These are phyloP conservation scores for Pisolithus albus DNA, from an alignment of 768 basidiomycete species.

Conservation along the genomic window DNA sequence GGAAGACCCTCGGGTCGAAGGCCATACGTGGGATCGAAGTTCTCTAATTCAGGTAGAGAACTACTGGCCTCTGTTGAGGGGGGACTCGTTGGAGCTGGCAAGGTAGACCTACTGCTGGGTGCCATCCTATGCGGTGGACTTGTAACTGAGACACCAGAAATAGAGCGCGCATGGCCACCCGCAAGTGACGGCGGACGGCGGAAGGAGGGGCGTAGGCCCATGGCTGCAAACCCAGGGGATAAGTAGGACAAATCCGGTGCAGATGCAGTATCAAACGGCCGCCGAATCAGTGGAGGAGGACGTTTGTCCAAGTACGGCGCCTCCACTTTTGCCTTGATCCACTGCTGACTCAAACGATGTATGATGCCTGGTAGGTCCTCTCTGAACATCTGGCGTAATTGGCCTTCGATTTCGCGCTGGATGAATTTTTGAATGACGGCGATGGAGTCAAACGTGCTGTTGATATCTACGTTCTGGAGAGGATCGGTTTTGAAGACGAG, in stretches of 20 bases:
- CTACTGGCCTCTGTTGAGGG: slow-evolving; percentile 18
- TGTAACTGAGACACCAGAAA: slow-evolving; percentile 36
- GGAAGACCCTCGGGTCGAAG: slow-evolving; percentile 89
- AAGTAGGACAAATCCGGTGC: slow-evolving; percentile 32
- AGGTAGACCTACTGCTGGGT: slow-evolving; percentile 12
- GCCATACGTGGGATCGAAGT: slow-evolving; percentile 95
- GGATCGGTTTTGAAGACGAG: slow-evolving; percentile 99
- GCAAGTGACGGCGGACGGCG: slow-evolving; percentile 18
- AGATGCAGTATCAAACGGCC: slow-evolving; percentile 34
- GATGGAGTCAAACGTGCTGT: slow-evolving; percentile 95
- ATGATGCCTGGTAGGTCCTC: slow-evolving; percentile 97
- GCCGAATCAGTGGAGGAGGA: slow-evolving; percentile 30
- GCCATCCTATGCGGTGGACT: slow-evolving; percentile 25
- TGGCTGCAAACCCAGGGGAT: slow-evolving; percentile 11
- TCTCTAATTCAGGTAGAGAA: slow-evolving; percentile 52
- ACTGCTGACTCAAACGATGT: slow-evolving; percentile 90
- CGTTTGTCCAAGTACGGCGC: slow-evolving; percentile 73
- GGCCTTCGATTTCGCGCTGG: slow-evolving; percentile 94
- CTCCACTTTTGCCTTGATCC: slow-evolving; percentile 92
- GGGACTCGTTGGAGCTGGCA: slow-evolving; percentile 16
- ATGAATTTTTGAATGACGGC: slow-evolving; percentile 97
- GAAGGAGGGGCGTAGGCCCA: slow-evolving; percentile 21
- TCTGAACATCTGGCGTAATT: slow-evolving; percentile 95
- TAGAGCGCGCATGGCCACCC: slow-evolving; percentile 31
- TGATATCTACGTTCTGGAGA: slow-evolving; percentile 95